Percentiles rank a stretch among this genome's conserved stretches.
Evolutionary conservation across 768 basidiomycete genomes (phyloP).

Genomic region (Xerocomellus intermedius): DNA sequence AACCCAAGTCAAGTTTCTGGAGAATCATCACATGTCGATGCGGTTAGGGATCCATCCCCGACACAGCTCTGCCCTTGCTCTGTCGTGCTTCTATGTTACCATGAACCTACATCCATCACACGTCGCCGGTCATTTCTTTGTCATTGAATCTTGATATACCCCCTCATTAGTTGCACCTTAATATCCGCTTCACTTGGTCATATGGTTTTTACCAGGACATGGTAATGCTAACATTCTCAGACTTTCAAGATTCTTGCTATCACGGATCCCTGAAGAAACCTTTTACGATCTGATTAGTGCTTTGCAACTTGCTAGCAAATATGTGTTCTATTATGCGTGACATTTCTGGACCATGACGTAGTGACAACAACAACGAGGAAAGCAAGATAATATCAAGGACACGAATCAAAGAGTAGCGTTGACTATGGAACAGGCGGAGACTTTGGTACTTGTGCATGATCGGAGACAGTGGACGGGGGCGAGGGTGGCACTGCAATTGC

Average conservation of each 20-base stretch:
- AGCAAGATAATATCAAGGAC: not conserved
- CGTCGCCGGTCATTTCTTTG: conserved; percentile 36
- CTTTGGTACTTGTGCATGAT: not conserved
- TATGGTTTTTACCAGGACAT: conserved; percentile 31
- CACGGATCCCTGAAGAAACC: conserved; percentile 21
- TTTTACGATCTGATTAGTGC: conserved; percentile 33
- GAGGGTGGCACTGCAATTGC: conserved; percentile 1
- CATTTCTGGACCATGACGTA: not conserved
- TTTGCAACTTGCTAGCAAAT: conserved; percentile 28
- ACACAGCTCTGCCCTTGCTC: conserved; percentile 17
- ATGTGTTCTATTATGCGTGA: conserved; percentile 16
- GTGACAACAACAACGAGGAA: conserved; percentile 1
- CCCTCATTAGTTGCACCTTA: conserved; percentile 34
- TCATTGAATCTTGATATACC: conserved; percentile 39
- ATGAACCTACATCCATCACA: conserved; percentile 27
- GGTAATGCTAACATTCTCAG: conserved; percentile 28
- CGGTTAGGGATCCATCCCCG: conserved; percentile 40
- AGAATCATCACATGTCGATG: conserved; percentile 79
- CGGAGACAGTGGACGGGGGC: not conserved
- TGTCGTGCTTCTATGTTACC: conserved; percentile 22
- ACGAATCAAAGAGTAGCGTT: not conserved
- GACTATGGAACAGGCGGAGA: not conserved
- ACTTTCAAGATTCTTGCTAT: conserved; percentile 24
- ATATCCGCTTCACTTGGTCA: conserved; percentile 36
- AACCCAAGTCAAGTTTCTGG: conserved; percentile 55